Evolutionary conservation across 768 basidiomycete genomes (phyloP).

Genomic region (Rhodocollybia butyracea): DNA sequence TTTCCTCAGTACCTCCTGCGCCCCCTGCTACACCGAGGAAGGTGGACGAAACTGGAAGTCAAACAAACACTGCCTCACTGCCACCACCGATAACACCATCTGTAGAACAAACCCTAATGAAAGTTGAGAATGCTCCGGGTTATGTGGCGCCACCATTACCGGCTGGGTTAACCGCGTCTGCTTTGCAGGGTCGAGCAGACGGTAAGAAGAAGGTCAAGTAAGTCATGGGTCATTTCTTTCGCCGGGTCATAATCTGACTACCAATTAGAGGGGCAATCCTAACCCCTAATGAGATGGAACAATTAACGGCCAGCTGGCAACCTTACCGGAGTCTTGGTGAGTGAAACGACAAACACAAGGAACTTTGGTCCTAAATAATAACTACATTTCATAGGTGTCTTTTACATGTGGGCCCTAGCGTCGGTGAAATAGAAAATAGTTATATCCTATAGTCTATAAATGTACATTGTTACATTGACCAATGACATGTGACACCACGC

Average conservation of each 20-base stretch:
- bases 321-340: conserved; percentile 81
- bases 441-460: neutral
- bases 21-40: conserved; percentile 26
- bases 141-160: conserved; percentile 43
- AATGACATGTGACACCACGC: neutral
- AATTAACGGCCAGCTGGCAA: conserved; percentile 70
- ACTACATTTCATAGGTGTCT: conserved; percentile 49
- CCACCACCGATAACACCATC: conserved; percentile 69
- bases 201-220: conserved; percentile 76
- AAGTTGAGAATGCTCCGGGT: conserved; percentile 23
- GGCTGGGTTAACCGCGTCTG: conserved; percentile 50
- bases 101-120: conserved; percentile 51
- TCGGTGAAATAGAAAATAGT: conserved; percentile 23
- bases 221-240: conserved; percentile 18
- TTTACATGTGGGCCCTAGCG: conserved; percentile 86
- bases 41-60: conserved; percentile 15
- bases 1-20: conserved; percentile 29
- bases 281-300: conserved; percentile 80
- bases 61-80: conserved; percentile 32
- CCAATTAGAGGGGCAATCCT: conserved; percentile 60
- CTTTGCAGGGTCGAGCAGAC: conserved; percentile 56
- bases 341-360: conserved; percentile 13
- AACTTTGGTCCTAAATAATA: neutral
- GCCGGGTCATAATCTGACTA: conserved; percentile 3
- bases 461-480: too few species aligned